Percentiles rank a stretch among this genome's conserved stretches.
Conservation (phyloP, 2,329 filamentous ascomycete species). For the Aspergillus thermomutatus region DNA sequence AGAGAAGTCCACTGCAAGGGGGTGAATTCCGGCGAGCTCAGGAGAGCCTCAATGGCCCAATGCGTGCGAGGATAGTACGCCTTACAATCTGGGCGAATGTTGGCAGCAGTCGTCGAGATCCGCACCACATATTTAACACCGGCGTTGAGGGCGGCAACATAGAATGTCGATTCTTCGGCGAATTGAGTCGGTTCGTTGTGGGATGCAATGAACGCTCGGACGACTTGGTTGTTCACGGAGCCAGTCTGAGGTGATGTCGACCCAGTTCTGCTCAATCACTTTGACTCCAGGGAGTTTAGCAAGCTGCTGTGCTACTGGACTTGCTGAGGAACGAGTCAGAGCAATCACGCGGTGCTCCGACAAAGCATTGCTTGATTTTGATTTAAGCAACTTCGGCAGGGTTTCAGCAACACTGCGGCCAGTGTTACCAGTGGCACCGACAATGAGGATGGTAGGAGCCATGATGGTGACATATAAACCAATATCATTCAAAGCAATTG, state of each 20-base stretch:
- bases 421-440: conserved; percentile 41
- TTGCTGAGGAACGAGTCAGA: conserved; percentile 28
- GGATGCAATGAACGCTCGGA: conserved; percentile 39
- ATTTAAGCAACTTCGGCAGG: conserved; percentile 21
- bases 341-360: conserved; percentile 25
- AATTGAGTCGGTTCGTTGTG: conserved; percentile 39
- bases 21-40: conserved; percentile 35
- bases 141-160: conserved; percentile 31
- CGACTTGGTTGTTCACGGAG: conserved; percentile 36
- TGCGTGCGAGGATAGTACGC: conserved; percentile 39
- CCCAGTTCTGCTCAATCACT: conserved; percentile 35
- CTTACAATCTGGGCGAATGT: conserved; percentile 33
- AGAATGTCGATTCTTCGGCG: conserved; percentile 39
- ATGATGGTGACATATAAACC: conserved; percentile 19
- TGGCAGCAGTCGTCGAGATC: conserved; percentile 39
- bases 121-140: conserved; percentile 44
- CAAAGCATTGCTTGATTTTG: conserved; percentile 13
- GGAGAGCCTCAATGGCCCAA: conserved; percentile 42
- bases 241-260: conserved; percentile 40
- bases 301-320: conserved; percentile 22
- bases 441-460: conserved; percentile 34
- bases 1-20: conserved; percentile 40
- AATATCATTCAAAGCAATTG: neutral
- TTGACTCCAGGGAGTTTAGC: conserved; percentile 33
- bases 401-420: conserved; percentile 27